Base-by-base conservation (phyloP, 2,329 filamentous ascomycete species). In the Diaporthe sp. region DNA sequence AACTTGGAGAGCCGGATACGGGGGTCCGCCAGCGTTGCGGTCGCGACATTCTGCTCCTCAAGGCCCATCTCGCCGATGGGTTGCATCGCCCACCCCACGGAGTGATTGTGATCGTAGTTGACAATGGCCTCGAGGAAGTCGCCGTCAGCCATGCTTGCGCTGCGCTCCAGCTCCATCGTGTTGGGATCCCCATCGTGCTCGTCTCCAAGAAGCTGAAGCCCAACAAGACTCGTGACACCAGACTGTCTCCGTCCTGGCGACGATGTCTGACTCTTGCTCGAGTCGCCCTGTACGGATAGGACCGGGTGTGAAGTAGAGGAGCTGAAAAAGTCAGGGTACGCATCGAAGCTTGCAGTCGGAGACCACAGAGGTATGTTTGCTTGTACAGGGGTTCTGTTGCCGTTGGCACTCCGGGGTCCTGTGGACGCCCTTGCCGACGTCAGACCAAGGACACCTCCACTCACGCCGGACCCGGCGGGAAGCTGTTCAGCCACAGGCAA, bases 1-100 rank as follows among this genome's bases (percentile, higher is more conserved):
- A 58, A 25, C 22, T 58, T 58, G 8, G 55, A 58, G 28, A 34
- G 55, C 55, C 55, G 55, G 28, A 58, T 58, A 34, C 55, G 55
- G 9, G 55, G 55, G 28, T 58, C 28, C 9, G 4, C 28, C 31
- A 22, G 17, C 15, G 28, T 12, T 10, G 55, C 17, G 28, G 55
- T 5, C 55, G 55, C n/a, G 8, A 17, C 17, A 22, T 10, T 58
- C 31, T 58, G 55, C 31, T 58, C 55, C 28, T 58, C 55, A 0
- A 58, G 28, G 15, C 28, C 31, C 31, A 34, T 22, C 15, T 58
- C 55, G 31, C 28, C 15, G 31, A 58, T 15, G 10, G 28, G 17
- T 58, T 58, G 55, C 28, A 22, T 58, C 28, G 5, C 17, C 55
- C 55, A 58, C 15, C 31, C 55, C 15, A 25, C 55, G 4, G 55